Base-by-base conservation (phyloP, 1,284 basidiomycete genomes). In the Inonotus obliquus region DNA sequence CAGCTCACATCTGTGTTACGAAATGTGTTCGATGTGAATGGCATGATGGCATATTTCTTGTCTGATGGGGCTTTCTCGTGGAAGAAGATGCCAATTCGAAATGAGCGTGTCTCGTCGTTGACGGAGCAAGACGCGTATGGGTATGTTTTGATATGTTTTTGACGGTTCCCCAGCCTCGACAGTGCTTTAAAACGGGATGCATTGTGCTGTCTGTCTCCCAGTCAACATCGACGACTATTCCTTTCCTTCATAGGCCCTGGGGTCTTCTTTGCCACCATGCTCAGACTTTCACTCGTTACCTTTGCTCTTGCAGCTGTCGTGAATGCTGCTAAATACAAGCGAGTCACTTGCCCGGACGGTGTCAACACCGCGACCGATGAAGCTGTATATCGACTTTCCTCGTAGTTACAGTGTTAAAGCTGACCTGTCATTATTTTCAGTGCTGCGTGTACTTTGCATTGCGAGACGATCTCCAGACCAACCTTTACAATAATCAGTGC, bases 361-460 rank as follows among this genome's bases (percentile, higher is more conserved):
- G 54, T 60, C 23, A 60, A 64, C 41, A 65, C 63, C 21, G 65
- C 66, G 4, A 61, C 59, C 21, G 45, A 63, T 25, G 59, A 61
- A 32, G 59, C 62, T 13, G 58, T 60, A 56, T 4, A 39, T 17
- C 19, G 32, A 38, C 17, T 59, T 59, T 1, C 13, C 25, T 57
- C 41, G 47, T 14, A 10, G 11, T 25, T 3, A 17, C 41, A 13
- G 39, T 41, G 11, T 41, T 41, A 44, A 21, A 14, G 41, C 41
- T 44, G 17, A 17, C 17, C 11, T 7, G 2, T 44, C 17, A 7
- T 44, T 21, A 14, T 21, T 17, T 6, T n/a, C 57, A 66, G 49
- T 68, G 67, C 53, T 68, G 67, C 48, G 63, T 55, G 13, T 62
- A 68, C 48, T 66, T 69, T 61, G 53, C 67, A 17, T 53, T 68